Conservation (phyloP, 2,329 filamentous ascomycete species). For the Fusarium poae region DNA sequence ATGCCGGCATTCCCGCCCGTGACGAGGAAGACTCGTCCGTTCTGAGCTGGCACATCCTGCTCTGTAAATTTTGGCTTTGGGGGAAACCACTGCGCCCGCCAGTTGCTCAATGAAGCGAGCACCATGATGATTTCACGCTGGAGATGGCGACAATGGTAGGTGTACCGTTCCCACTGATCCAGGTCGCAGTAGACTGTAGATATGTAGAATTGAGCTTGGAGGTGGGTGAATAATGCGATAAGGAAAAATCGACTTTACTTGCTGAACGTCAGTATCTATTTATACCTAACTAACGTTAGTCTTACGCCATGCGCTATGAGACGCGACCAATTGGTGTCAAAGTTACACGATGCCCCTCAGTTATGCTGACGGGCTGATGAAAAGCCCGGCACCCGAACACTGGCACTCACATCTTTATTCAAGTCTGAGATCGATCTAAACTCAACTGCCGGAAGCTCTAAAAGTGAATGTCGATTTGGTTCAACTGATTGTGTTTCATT, state of each 20-base stretch:
- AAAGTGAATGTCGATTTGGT: not conserved
- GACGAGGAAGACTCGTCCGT: not conserved
- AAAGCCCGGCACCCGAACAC: not conserved
- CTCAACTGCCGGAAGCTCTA: accelerated
- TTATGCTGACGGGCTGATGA: not conserved
- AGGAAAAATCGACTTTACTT: not conserved
- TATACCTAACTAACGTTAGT: no score
- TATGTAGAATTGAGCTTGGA: not conserved
- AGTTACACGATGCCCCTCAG: not conserved
- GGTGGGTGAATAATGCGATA: not conserved
- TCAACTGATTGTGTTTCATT: not conserved
- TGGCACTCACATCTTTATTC: not conserved
- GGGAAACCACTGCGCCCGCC: not conserved
- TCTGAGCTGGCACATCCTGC: not conserved
- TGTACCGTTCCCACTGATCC: not conserved
- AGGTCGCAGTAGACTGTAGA: not conserved
- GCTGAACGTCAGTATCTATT: not conserved
- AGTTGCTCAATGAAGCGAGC: not conserved
- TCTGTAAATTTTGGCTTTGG: not conserved
- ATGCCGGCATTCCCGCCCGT: not conserved
- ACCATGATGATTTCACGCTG: not conserved
- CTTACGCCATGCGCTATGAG: not conserved
- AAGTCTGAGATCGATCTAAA: accelerated
- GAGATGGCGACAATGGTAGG: no score
- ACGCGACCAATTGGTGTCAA: not conserved